A percentile compares a stretch with the other conserved stretches of the same genome.
Conservation (phyloP, 306 rosid genomes). For the Prunus campanulata region DNA sequence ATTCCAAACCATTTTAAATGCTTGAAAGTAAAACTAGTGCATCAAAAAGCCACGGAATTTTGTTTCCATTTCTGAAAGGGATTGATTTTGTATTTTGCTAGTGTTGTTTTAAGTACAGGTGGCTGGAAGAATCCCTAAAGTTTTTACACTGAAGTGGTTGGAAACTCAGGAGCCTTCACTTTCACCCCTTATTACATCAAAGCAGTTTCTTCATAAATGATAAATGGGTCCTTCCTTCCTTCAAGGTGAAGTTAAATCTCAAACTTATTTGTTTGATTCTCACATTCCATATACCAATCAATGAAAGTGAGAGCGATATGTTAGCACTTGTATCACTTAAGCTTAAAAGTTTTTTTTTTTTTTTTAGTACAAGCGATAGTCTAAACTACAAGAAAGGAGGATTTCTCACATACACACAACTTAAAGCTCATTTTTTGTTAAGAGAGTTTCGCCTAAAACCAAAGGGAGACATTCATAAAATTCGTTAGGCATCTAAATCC, state of each 20-base stretch:
- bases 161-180: slow-evolving; percentile 33
- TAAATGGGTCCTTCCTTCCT: slow-evolving; percentile 24
- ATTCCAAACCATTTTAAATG: background rate
- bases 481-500: too few species aligned
- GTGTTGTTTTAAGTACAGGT: background rate
- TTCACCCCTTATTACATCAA: slow-evolving; percentile 23
- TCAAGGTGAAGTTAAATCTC: slow-evolving; percentile 34
- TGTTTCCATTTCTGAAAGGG: slow-evolving; percentile 5
- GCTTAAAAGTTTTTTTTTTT: too few species aligned
- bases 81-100: background rate
- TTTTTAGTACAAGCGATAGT: too few species aligned
- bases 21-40: background rate
- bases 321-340: too few species aligned
- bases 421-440: too few species aligned
- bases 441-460: too few species aligned
- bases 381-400: too few species aligned
- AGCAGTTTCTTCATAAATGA: slow-evolving; percentile 12
- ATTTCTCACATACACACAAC: too few species aligned
- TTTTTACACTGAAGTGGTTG: slow-evolving; percentile 16
- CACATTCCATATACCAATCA: background rate
- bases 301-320: background rate
- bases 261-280: slow-evolving; percentile 22
- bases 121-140: slow-evolving; percentile 8
- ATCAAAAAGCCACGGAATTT: background rate
- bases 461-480: too few species aligned